These are phyloP conservation scores for Vaccinium vitisidaea DNA, from an alignment of 148 eudicot species.

Conservation along the genomic window DNA sequence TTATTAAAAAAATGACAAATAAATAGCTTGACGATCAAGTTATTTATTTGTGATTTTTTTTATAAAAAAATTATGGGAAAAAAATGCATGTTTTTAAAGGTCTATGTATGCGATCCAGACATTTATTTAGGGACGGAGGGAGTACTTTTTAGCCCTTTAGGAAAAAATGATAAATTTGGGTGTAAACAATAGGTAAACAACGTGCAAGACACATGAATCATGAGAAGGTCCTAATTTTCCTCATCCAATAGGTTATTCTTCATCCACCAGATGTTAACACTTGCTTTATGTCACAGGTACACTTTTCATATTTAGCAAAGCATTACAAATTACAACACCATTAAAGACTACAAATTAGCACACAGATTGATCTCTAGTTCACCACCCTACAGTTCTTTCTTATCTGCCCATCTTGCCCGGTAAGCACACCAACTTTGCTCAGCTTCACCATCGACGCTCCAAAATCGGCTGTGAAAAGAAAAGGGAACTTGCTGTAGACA, in stretches of 20 bases:
- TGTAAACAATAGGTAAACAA: no score
- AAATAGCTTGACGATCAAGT: no score
- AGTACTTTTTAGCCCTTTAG: no score
- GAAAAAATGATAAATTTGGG: no score
- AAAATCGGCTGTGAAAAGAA: constrained; percentile 48
- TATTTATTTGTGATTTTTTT: no score
- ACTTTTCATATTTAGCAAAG: not conserved
- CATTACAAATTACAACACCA: not conserved
- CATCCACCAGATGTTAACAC: not conserved
- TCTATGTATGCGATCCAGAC: no score
- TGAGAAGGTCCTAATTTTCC: not conserved
- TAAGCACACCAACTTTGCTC: constrained; percentile 53
- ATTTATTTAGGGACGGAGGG: no score
- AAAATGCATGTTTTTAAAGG: no score
- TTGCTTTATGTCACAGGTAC: not conserved
- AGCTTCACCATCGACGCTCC: constrained; percentile 58
- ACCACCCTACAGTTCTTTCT: constrained; percentile 61
- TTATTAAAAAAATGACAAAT: no score
- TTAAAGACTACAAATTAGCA: not conserved
- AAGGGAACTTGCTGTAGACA: constrained; percentile 43
- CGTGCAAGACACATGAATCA: no score
- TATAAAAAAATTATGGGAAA: no score
- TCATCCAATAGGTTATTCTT: not conserved
- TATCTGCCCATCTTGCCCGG: constrained; percentile 58
- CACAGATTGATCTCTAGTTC: constrained; percentile 30